Conservation (phyloP, 139 green algal species). For the Deuterostichococcus epilithicus region DNA sequence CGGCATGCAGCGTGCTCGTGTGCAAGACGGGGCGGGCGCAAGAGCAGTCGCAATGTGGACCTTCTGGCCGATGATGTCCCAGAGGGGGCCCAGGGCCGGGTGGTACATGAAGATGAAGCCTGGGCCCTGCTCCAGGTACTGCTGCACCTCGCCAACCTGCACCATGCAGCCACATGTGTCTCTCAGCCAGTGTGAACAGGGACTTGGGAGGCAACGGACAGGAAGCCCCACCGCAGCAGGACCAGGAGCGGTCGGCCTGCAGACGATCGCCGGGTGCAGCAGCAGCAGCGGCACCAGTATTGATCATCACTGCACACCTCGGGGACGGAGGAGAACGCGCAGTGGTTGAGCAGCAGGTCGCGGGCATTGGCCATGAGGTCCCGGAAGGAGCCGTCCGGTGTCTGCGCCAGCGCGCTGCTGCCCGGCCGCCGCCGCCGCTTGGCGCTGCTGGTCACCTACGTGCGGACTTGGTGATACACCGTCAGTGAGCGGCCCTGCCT, state of each 20-base stretch:
- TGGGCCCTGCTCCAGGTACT: slow-evolving; percentile 76
- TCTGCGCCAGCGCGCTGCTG: slow-evolving; percentile 78
- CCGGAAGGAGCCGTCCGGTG: slow-evolving; percentile 93
- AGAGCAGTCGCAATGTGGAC: too few species aligned
- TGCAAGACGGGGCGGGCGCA: too few species aligned
- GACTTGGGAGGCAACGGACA: too few species aligned
- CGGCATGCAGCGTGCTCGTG: too few species aligned
- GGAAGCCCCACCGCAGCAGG: too few species aligned
- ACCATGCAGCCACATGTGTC: too few species aligned
- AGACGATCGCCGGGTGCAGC: background rate
- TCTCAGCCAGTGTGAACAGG: too few species aligned
- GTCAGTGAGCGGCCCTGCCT: background rate
- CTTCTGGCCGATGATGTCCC: slow-evolving; percentile 96
- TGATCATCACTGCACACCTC: slow-evolving; percentile 15
- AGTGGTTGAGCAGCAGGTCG: slow-evolving; percentile 63
- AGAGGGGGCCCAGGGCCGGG: slow-evolving; percentile 90
- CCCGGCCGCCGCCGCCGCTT: slow-evolving; percentile 79
- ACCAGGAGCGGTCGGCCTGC: too few species aligned
- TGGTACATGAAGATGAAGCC: slow-evolving; percentile 89
- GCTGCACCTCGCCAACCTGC: slow-evolving; percentile 45
- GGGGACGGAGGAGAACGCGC: slow-evolving; percentile 46
- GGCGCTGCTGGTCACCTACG: slow-evolving; percentile 75
- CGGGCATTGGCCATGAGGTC: slow-evolving; percentile 89
- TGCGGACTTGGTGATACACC: background rate
- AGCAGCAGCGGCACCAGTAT: background rate